A percentile compares a stretch with the other conserved stretches of the same genome.
phyloP scores from a whole-genome alignment of 2,329 filamentous ascomycete genomes.

The Trichoderma koningiopsis region DNA sequence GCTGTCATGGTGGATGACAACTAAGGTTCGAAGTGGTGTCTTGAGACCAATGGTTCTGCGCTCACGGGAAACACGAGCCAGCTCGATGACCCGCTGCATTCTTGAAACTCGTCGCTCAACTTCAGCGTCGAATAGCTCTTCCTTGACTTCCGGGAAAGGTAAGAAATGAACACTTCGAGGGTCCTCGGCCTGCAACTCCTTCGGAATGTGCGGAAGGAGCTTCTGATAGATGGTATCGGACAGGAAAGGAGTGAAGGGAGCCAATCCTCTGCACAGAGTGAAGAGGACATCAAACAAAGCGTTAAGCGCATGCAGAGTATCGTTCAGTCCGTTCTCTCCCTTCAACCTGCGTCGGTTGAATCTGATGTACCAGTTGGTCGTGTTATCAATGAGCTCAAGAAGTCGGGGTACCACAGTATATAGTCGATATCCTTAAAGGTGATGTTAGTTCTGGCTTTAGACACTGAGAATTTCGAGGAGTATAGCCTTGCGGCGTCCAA shows the following conservation, averaged over 20 bases:
- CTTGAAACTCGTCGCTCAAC: conserved; percentile 84
- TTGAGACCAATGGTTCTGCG: conserved; percentile 83
- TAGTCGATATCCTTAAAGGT: conserved; percentile 62
- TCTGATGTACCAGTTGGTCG: conserved; percentile 98
- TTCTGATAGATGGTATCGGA: conserved; percentile 92
- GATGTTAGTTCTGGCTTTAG: background rate
- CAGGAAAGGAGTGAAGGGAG: conserved; percentile 94
- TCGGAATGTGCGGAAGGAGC: conserved; percentile 78
- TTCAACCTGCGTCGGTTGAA: conserved; percentile 92
- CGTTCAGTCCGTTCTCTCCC: conserved; percentile 81
- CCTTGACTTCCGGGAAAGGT: conserved; percentile 81
- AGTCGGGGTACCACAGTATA: conserved; percentile 92
- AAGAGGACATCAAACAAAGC: conserved; percentile 92
- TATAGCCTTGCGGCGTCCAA: background rate
- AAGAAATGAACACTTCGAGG: conserved; percentile 90
- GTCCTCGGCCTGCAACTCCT: conserved; percentile 69
- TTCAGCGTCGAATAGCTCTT: conserved; percentile 82
- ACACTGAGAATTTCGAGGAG: background rate
- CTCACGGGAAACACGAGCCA: conserved; percentile 84
- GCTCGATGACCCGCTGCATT: conserved; percentile 96
- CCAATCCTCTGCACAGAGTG: conserved; percentile 83
- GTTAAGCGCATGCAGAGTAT: conserved; percentile 89
- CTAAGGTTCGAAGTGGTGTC: conserved; percentile 83
- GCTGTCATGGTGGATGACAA: conserved; percentile 82
- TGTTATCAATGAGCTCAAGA: conserved; percentile 83